Conservation (phyloP, 441 rosid genomes). For the Pelargonium fulgidum region DNA sequence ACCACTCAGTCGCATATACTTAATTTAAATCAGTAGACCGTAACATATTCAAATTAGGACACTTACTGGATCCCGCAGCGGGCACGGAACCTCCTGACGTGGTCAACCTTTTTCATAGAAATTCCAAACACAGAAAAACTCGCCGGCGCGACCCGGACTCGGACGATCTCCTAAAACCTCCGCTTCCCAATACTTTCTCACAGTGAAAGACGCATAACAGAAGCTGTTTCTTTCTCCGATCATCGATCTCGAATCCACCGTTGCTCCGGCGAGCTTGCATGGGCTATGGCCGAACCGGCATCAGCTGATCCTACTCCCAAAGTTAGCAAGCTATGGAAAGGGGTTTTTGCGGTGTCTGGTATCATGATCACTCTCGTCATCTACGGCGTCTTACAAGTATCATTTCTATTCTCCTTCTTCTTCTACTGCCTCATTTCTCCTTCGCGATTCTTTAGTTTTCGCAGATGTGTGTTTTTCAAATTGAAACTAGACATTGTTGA, state of each 20-base stretch:
- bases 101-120: background rate
- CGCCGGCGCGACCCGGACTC: background rate
- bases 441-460: background rate
- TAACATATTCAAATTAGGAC: too few species aligned
- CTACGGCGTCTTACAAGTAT: slow-evolving; percentile 81
- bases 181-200: background rate
- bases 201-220: too few species aligned
- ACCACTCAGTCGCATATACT: too few species aligned
- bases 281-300: slow-evolving; percentile 64
- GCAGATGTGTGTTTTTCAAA: background rate
- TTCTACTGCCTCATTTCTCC: background rate
- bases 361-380: slow-evolving; percentile 90
- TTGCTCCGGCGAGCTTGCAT: slow-evolving; percentile 23
- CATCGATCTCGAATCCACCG: background rate
- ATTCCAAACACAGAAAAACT: background rate
- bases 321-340: slow-evolving; percentile 62
- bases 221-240: background rate
- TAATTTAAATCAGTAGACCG: too few species aligned
- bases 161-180: background rate
- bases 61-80: too few species aligned
- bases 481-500: background rate
- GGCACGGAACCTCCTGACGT: too few species aligned
- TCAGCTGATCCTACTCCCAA: slow-evolving; percentile 27
- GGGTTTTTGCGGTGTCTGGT: slow-evolving; percentile 65
- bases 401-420: background rate